Percentiles rank a stretch among this genome's conserved stretches.
These are phyloP conservation scores for Boeremia exigua DNA, from an alignment of 2,329 filamentous ascomycete genomes.

Conservation along the genomic window DNA sequence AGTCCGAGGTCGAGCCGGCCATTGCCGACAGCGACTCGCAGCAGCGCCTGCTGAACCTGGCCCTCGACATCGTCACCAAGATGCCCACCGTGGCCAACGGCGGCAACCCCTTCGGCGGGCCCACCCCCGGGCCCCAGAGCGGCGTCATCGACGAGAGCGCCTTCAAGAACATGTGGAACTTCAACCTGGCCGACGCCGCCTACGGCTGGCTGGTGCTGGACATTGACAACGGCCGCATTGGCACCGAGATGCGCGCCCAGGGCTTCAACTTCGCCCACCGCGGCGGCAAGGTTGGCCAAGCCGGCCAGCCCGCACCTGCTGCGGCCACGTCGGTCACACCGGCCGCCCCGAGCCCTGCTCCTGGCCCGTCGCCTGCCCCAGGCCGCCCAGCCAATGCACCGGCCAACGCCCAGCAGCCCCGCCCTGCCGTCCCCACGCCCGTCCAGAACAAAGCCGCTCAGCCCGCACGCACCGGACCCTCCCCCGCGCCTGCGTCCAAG, in stretches of 20 bases:
- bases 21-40: constrained; percentile 94
- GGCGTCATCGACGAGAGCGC: constrained; percentile 97
- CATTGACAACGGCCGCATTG: constrained; percentile 92
- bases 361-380: constrained; percentile 46
- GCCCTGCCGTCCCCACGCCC: constrained; percentile 44
- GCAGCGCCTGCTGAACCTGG: constrained; percentile 88
- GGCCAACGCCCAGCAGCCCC: constrained; percentile 37
- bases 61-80: constrained; percentile 92
- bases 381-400: constrained; percentile 41
- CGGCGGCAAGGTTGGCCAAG: constrained; percentile 70
- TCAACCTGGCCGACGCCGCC: constrained; percentile 95
- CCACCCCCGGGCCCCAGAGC: constrained; percentile 73
- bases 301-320: constrained; percentile 47
- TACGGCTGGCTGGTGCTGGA: constrained; percentile 96
- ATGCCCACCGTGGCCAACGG: constrained; percentile 96
- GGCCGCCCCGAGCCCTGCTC: constrained; percentile 48
- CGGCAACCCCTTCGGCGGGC: constrained; percentile 94
- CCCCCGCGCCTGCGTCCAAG: constrained; percentile 51
- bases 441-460: constrained; percentile 48
- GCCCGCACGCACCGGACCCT: constrained; percentile 48
- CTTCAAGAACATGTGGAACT: constrained; percentile 99
- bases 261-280: constrained; percentile 99
- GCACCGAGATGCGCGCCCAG: constrained; percentile 97
- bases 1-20: constrained; percentile 91
- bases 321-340: constrained; percentile 43